Evolutionary conservation across 352 stramenopile genomes (phyloP).

Genomic region (Blastocystis sp.): DNA sequence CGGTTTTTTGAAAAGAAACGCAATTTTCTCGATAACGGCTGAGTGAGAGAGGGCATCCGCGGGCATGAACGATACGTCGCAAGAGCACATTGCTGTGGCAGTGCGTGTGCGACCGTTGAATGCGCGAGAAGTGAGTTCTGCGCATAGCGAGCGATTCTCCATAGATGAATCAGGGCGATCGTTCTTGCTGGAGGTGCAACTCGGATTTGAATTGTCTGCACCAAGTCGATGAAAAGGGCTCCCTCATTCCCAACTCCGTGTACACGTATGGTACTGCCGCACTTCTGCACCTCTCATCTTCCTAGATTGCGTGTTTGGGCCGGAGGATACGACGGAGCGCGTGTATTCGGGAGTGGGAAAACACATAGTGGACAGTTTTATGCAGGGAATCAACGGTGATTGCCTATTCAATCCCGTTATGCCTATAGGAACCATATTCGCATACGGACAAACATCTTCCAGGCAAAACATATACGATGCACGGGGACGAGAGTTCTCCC

Average conservation of each 20-base stretch:
- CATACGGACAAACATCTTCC: slow-evolving; percentile 90
- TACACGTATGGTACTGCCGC: slow-evolving; percentile 51
- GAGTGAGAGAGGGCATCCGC: background rate
- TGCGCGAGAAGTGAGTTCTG: slow-evolving; percentile 59
- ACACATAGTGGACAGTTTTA: slow-evolving; percentile 70
- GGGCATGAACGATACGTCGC: slow-evolving; percentile 7
- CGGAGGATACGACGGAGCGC: slow-evolving; percentile 58
- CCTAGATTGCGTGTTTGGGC: slow-evolving; percentile 71
- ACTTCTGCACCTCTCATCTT: background rate
- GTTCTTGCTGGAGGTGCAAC: slow-evolving; percentile 62
- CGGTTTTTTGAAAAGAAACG: background rate
- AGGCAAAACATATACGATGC: slow-evolving; percentile 94
- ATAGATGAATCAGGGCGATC: slow-evolving; percentile 55
- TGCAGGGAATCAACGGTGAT: slow-evolving; percentile 71
- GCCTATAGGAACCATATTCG: slow-evolving; percentile 78
- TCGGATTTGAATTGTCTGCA: slow-evolving; percentile 43
- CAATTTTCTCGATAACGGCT: slow-evolving; percentile 32
- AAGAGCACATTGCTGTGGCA: slow-evolving; percentile 67
- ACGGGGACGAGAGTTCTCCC: slow-evolving; percentile 75
- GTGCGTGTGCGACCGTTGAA: slow-evolving; percentile 66
- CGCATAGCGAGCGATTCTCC: background rate
- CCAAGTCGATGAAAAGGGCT: slow-evolving; percentile 50
- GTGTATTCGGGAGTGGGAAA: slow-evolving; percentile 71
- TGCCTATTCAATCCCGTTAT: background rate
- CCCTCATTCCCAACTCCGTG: slow-evolving; percentile 48